Base-by-base conservation (phyloP, 257 asterid genomes). In the Buddleja alternifolia region DNA sequence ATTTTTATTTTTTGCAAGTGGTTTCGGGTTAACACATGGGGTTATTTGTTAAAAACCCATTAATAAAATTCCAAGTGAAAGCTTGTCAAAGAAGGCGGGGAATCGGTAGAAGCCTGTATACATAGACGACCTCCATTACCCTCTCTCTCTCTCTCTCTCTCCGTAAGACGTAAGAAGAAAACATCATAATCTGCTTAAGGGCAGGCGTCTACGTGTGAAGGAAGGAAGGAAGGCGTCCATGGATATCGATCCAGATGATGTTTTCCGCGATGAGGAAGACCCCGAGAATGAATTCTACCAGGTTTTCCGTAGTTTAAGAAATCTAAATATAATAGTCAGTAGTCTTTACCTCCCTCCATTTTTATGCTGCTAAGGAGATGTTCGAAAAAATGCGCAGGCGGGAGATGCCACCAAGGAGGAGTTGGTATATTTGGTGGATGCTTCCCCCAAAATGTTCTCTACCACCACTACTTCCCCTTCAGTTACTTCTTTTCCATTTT, bases 191-290 rank as follows among this genome's bases (percentile, higher is more conserved):
- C n/a, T n/a, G n/a, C n/a, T n/a, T n/a, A n/a, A n/a, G n/a, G n/a
- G n/a, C n/a, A n/a, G n/a, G n/a, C n/a, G n/a, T n/a, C n/a, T n/a
- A n/a, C n/a, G n/a, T n/a, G n/a, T n/a, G n/a, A n/a, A n/a, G n/a
- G n/a, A n/a, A n/a, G n/a, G n/a, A n/a, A n/a, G n/a, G n/a, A n/a
- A n/a, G n/a, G n/a, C n/a, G n/a, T 58, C 64, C 68, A 93, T 90
- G 98, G 96, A 93, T 71, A 81, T 90, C 40, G 95, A 93, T 48
- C 98, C 98, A n/a, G 98, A 93, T 42, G 98, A 88, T 34, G 75
- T 90, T 10, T 93, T 93, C 29, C 80, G 97, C 10, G 98, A 90
- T 77, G 98, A 92, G 1, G 97, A 90, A n/a, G 95, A 90, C 75
- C 82, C 82, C 1, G 96, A 87, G 0, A 75, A 74, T 74, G 93